phyloP scores from a whole-genome alignment of 2,329 filamentous ascomycete species.

The Alternaria rosae region DNA sequence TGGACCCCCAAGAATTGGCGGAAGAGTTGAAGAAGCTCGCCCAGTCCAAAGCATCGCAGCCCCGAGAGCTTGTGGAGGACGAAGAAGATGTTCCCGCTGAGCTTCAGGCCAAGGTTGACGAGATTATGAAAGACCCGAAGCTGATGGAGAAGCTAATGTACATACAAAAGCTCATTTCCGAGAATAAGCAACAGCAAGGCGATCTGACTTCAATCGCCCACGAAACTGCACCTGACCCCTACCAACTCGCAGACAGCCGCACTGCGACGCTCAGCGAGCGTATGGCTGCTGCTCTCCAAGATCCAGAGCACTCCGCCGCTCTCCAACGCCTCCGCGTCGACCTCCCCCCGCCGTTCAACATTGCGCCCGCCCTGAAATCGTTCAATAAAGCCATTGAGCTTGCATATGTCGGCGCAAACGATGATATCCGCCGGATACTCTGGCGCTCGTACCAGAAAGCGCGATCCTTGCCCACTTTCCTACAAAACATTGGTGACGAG shows the following conservation, averaged over 20 bases:
- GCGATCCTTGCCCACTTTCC: slow-evolving; percentile 40
- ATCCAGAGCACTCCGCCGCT: slow-evolving; percentile 42
- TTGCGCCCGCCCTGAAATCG: slow-evolving; percentile 39
- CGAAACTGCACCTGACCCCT: slow-evolving; percentile 40
- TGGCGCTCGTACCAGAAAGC: slow-evolving; percentile 48
- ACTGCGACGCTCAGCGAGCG: slow-evolving; percentile 35
- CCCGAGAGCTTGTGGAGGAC: slow-evolving; percentile 14
- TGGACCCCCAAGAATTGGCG: slow-evolving; percentile 31
- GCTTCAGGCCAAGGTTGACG: slow-evolving; percentile 43
- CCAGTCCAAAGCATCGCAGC: slow-evolving; percentile 10
- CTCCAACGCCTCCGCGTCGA: slow-evolving; percentile 36
- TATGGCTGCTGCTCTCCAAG: slow-evolving; percentile 32
- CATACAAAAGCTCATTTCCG: slow-evolving; percentile 36
- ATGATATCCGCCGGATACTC: slow-evolving; percentile 44
- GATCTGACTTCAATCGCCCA: slow-evolving; percentile 27
- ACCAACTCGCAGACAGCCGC: slow-evolving; percentile 30
- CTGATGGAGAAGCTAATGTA: slow-evolving; percentile 44
- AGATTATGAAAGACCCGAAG: slow-evolving; percentile 44
- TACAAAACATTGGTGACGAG: slow-evolving; percentile 43
- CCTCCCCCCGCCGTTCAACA: slow-evolving; percentile 42
- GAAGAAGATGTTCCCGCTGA: slow-evolving; percentile 37
- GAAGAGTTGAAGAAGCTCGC: slow-evolving; percentile 33
- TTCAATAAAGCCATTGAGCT: slow-evolving; percentile 48
- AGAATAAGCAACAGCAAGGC: slow-evolving; percentile 17
- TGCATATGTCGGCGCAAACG: slow-evolving; percentile 47